Percentiles rank a stretch among this genome's conserved stretches.
Conservation (phyloP, 73 alveolate genomes). For the Paramecium biaurelia region DNA sequence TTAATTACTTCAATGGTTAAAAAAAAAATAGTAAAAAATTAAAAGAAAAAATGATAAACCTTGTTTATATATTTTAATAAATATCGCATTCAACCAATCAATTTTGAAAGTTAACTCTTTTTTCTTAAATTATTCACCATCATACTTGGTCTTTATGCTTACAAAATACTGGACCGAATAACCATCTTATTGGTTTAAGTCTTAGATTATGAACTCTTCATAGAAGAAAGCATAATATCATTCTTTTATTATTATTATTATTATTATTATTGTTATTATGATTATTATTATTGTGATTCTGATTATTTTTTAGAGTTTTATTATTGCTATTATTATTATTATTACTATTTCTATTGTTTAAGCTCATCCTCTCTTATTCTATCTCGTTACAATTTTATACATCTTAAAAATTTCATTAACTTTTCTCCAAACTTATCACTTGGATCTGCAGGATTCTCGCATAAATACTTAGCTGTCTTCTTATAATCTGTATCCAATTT, state of each 20-base stretch:
- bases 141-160: background rate
- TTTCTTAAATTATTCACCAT: background rate
- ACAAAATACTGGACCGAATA: background rate
- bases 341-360: constrained; percentile 27
- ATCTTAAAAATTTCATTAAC: constrained; percentile 45
- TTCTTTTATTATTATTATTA: background rate
- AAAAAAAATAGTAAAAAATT: background rate
- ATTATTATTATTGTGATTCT: background rate
- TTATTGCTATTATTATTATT: background rate
- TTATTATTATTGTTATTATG: background rate
- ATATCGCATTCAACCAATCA: background rate
- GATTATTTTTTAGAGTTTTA: background rate
- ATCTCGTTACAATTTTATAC: background rate
- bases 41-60: background rate
- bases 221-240: background rate
- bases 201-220: background rate
- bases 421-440: constrained; percentile 64
- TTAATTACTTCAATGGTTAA: background rate
- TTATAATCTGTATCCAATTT: constrained; percentile 46
- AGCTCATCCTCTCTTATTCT: constrained; percentile 43
- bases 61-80: background rate
- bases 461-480: constrained; percentile 41
- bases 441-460: constrained; percentile 63
- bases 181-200: background rate
- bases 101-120: background rate